phyloP scores from a whole-genome alignment of 2,329 filamentous ascomycete species.

The Sarocladiaceae sp. region DNA sequence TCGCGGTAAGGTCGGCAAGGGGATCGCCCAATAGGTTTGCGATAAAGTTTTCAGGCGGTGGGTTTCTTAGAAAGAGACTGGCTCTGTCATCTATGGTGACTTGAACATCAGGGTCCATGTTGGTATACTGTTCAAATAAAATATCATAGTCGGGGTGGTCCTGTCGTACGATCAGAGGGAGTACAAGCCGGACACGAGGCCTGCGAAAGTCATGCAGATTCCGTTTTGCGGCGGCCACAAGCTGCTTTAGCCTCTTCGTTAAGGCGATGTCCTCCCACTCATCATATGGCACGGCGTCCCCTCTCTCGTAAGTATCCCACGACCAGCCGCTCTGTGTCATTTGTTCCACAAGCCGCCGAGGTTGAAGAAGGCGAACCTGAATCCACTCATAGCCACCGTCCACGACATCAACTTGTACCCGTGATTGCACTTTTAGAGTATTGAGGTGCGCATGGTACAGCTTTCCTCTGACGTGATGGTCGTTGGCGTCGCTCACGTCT shows the following conservation, averaged over 20 bases:
- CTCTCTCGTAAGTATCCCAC: slow-evolving; percentile 26
- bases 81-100: slow-evolving; percentile 27
- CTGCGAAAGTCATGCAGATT: slow-evolving; percentile 33
- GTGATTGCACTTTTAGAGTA: slow-evolving; percentile 26
- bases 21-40: slow-evolving; percentile 26
- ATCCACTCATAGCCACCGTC: slow-evolving; percentile 31
- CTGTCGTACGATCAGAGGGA: slow-evolving; percentile 27
- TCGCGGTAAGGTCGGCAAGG: slow-evolving; percentile 27
- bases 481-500: slow-evolving; percentile 2
- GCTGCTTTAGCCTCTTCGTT: slow-evolving; percentile 26
- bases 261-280: slow-evolving; percentile 31
- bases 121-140: slow-evolving; percentile 25
- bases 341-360: slow-evolving; percentile 30
- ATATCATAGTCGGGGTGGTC: slow-evolving; percentile 25
- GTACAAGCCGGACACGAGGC: slow-evolving; percentile 29
- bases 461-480: slow-evolving; percentile 14
- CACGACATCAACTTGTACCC: slow-evolving; percentile 31
- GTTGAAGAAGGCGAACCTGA: slow-evolving; percentile 24
- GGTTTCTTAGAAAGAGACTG: slow-evolving; percentile 20
- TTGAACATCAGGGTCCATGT: slow-evolving; percentile 25
- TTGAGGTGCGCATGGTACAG: slow-evolving; percentile 27
- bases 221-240: slow-evolving; percentile 30
- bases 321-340: slow-evolving; percentile 38
- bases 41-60: slow-evolving; percentile 22
- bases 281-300: slow-evolving; percentile 24